Evolutionary conservation across 805 yeast genomes (phyloP).

Genomic region (Saturnispora quitensis): DNA sequence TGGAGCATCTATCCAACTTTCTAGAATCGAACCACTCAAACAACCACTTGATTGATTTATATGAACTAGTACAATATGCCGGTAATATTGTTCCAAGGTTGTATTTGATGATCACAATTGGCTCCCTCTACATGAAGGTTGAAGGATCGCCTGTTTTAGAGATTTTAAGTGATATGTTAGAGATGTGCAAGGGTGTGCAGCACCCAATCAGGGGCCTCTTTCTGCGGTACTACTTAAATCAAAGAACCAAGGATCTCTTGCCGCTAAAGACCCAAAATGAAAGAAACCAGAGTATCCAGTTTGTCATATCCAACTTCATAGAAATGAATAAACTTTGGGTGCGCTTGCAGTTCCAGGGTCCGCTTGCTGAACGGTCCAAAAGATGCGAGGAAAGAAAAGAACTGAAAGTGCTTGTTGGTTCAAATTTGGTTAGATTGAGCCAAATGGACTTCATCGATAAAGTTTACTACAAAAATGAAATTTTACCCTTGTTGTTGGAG

Average conservation of each 20-base stretch:
- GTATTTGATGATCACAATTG: conserved; percentile 91
- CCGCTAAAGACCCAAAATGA: conserved; percentile 22
- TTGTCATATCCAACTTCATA: conserved; percentile 76
- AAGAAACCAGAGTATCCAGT: conserved; percentile 62
- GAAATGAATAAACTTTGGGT: conserved; percentile 99
- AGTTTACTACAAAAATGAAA: conserved; percentile 36
- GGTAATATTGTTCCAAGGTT: conserved; percentile 89
- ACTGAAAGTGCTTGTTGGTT: conserved; percentile 84
- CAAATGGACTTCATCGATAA: conserved; percentile 72
- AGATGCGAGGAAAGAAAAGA: conserved; percentile 77
- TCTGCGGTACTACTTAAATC: conserved; percentile 79
- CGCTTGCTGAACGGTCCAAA: conserved; percentile 66
- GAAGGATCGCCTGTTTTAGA: conserved; percentile 75
- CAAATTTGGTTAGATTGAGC: conserved; percentile 80
- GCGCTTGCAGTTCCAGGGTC: conserved; percentile 91
- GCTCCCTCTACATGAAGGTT: conserved; percentile 75
- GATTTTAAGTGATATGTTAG: conserved; percentile 91
- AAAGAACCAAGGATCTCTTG: conserved; percentile 62
- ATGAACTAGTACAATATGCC: conserved; percentile 91
- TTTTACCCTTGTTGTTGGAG: conserved; percentile 75
- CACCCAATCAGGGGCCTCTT: conserved; percentile 91
- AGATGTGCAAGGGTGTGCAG: conserved; percentile 96
- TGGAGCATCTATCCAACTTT: conserved; percentile 57
- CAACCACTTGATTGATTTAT: conserved; percentile 76
- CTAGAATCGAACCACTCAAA: conserved; percentile 59